Evolutionary conservation across 495 filamentous ascomycete species (phyloP).

Genomic region (Penicillium ucsense): DNA sequence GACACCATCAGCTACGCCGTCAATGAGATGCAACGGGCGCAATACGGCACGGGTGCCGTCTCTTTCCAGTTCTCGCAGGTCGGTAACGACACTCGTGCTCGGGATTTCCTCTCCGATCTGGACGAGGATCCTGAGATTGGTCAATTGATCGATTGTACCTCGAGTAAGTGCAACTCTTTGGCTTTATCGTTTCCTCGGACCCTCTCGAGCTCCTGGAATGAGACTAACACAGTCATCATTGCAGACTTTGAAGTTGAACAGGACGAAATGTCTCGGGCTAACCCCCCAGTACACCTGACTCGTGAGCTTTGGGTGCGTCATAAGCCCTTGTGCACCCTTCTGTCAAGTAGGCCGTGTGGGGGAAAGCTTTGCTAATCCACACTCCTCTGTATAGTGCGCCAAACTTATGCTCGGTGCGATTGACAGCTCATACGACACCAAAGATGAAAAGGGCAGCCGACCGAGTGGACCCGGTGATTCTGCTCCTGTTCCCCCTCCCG

Average conservation of each 20-base stretch:
- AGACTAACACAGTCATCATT: slow-evolving; percentile 11
- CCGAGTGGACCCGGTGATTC: slow-evolving; percentile 10
- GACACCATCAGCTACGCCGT: slow-evolving; percentile 43
- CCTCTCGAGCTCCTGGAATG: neutral
- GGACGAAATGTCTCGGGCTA: slow-evolving; percentile 50
- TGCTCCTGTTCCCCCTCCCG: slow-evolving; percentile 14
- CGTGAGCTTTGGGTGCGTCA: slow-evolving; percentile 53
- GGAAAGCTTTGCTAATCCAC: too few species aligned
- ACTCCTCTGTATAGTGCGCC: slow-evolving; percentile 32
- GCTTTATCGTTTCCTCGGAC: neutral
- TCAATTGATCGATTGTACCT: slow-evolving; percentile 59
- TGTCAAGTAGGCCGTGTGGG: too few species aligned
- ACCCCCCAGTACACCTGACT: slow-evolving; percentile 48
- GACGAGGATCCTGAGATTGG: slow-evolving; percentile 57
- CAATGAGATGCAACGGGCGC: slow-evolving; percentile 33
- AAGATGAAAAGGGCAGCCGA: slow-evolving; percentile 46
- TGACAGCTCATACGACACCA: slow-evolving; percentile 53
- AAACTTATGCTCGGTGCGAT: slow-evolving; percentile 66
- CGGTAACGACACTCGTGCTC: slow-evolving; percentile 56
- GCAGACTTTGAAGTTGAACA: slow-evolving; percentile 58
- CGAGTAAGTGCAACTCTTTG: slow-evolving; percentile 42
- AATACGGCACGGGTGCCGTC: slow-evolving; percentile 43
- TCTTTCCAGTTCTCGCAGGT: slow-evolving; percentile 69
- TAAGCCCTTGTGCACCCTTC: too few species aligned
- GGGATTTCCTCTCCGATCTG: slow-evolving; percentile 51